These are phyloP conservation scores for Angomonas deanei DNA, from an alignment of 208 protist genomes.

Conservation along the genomic window DNA sequence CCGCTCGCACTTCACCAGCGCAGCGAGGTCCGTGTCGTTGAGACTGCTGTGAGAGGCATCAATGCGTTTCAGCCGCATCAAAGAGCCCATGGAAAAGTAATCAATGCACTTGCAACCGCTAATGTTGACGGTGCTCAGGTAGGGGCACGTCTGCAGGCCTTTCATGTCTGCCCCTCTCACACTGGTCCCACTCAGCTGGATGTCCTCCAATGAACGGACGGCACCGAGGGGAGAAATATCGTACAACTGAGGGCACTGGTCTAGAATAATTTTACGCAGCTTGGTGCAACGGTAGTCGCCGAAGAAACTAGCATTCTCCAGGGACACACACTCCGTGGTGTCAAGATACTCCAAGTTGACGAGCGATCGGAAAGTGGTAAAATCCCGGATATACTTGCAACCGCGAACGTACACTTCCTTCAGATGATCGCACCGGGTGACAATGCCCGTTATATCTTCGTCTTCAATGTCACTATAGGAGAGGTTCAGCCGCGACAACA, in stretches of 20 bases:
- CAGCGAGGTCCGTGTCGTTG: slow-evolving; percentile 10
- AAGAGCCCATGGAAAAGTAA: slow-evolving; percentile 24
- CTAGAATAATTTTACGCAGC: slow-evolving; percentile 21
- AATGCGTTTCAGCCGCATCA: slow-evolving; percentile 21
- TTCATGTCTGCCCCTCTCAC: slow-evolving; percentile 17
- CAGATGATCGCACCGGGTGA: slow-evolving; percentile 18
- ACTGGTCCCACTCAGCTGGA: slow-evolving; percentile 23
- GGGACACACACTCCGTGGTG: slow-evolving; percentile 22
- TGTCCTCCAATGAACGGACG: slow-evolving; percentile 21
- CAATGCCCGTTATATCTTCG: slow-evolving; percentile 11
- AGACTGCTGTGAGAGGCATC: slow-evolving; percentile 14
- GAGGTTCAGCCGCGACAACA: slow-evolving; percentile 18
- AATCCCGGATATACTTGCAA: slow-evolving; percentile 16
- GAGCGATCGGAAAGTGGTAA: slow-evolving; percentile 22
- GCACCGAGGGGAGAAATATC: slow-evolving; percentile 16
- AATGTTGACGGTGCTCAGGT: slow-evolving; percentile 8
- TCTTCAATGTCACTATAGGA: slow-evolving; percentile 22
- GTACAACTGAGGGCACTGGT: slow-evolving; percentile 18
- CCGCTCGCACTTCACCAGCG: slow-evolving; percentile 4
- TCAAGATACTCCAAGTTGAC: slow-evolving; percentile 29
- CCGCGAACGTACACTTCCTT: slow-evolving; percentile 21
- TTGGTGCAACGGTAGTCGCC: slow-evolving; percentile 15
- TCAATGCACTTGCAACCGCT: slow-evolving; percentile 23
- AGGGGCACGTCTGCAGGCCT: not conserved
- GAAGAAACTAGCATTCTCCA: slow-evolving; percentile 20